Conservation (phyloP, 768 basidiomycete genomes). For the Russula foetens region DNA sequence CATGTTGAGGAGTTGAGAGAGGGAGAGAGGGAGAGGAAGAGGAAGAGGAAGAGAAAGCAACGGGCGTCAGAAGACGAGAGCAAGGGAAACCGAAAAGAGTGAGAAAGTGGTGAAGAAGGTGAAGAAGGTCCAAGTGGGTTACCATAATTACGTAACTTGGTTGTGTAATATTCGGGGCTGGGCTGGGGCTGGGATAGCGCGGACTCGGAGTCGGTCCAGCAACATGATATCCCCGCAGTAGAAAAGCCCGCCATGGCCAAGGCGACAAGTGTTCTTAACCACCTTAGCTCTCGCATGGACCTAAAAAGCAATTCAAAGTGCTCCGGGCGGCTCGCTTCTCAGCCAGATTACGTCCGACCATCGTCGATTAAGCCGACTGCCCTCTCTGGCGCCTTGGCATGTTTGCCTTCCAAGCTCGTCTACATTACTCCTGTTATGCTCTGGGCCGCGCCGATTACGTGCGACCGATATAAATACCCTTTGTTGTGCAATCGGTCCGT, state of each 20-base stretch:
- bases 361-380: background rate
- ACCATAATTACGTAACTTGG: too few species aligned
- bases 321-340: slow-evolving; percentile 6
- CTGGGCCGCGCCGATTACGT: background rate
- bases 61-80: too few species aligned
- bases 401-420: background rate
- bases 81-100: background rate
- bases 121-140: background rate
- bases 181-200: background rate
- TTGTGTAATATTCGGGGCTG: too few species aligned
- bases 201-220: too few species aligned
- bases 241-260: background rate
- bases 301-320: background rate
- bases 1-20: background rate
- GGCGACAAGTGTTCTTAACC: background rate
- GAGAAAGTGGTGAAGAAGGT: background rate
- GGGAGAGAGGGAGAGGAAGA: background rate
- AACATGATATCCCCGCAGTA: background rate
- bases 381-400: background rate
- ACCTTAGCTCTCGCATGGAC: background rate
- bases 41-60: background rate
- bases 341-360: slow-evolving; percentile 13
- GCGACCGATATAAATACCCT: slow-evolving; percentile 2
- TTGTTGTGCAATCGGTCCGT: background rate
- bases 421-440: background rate